phyloP scores from a whole-genome alignment of 1,284 basidiomycete genomes.

The Microbotryomycetes sp. region DNA sequence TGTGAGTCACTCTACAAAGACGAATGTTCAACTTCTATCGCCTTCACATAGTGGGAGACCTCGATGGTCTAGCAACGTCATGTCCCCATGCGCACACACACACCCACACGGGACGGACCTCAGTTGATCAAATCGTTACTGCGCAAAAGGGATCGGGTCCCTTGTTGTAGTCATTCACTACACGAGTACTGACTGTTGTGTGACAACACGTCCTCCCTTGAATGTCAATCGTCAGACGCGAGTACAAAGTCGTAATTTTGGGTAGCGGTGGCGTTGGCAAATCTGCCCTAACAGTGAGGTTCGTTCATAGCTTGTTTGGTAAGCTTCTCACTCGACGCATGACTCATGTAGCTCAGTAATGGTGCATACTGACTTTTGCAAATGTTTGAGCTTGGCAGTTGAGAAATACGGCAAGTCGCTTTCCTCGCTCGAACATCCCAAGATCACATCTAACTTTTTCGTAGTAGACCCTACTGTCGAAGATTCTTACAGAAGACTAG shows the following conservation, averaged over 20 bases:
- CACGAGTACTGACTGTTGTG: no score
- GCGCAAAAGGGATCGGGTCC: no score
- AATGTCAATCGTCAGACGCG: slow-evolving; percentile 12
- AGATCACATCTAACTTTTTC: slow-evolving; percentile 16
- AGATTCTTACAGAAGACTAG: slow-evolving; percentile 44
- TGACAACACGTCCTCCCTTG: no score
- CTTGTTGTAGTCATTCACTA: no score
- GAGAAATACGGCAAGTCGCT: slow-evolving; percentile 22
- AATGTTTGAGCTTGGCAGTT: slow-evolving; percentile 41
- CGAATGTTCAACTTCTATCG: no score
- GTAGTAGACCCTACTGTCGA: slow-evolving; percentile 42
- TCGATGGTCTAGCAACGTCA: no score
- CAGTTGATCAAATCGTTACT: no score
- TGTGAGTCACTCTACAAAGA: no score
- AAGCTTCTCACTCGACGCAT: slow-evolving; percentile 54
- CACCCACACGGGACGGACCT: no score
- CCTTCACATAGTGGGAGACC: no score
- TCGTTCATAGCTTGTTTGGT: slow-evolving; percentile 64
- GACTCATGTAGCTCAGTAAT: slow-evolving; percentile 57
- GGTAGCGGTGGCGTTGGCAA: slow-evolving; percentile 58
- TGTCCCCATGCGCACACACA: no score
- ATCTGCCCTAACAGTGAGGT: slow-evolving; percentile 65
- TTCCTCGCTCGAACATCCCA: background rate
- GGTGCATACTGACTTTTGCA: slow-evolving; percentile 54
- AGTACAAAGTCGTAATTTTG: slow-evolving; percentile 25